Conservation (phyloP, 371 early-diverging fungal species). For the Rhizomucor miehei region DNA sequence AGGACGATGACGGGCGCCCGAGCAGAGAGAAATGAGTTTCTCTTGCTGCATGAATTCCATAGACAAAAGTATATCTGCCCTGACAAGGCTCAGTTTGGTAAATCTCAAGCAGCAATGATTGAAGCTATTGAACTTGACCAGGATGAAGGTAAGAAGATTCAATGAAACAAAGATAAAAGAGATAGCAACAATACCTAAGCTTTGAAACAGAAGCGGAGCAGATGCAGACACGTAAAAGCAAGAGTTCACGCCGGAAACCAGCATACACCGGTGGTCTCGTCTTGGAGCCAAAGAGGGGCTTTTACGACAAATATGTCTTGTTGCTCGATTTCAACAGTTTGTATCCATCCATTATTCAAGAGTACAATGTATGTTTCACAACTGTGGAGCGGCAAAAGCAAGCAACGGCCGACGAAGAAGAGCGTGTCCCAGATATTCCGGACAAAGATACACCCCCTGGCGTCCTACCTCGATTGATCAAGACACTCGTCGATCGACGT, state of each 20-base stretch:
- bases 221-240: slow-evolving; percentile 34
- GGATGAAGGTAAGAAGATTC: slow-evolving; percentile 35
- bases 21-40: slow-evolving; percentile 98
- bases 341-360: slow-evolving; percentile 99
- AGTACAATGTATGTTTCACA: slow-evolving; percentile 99
- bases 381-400: slow-evolving; percentile 74
- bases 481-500: slow-evolving; percentile 90
- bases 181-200: background rate
- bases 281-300: slow-evolving; percentile 96
- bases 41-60: slow-evolving; percentile 97
- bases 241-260: slow-evolving; percentile 70
- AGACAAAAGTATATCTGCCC: slow-evolving; percentile 89
- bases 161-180: background rate
- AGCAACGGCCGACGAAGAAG: slow-evolving; percentile 26
- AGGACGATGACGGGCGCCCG: slow-evolving; percentile 92
- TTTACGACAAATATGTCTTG: slow-evolving; percentile 96
- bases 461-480: slow-evolving; percentile 89
- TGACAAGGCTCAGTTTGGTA: slow-evolving; percentile 60
- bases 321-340: slow-evolving; percentile 99
- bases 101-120: slow-evolving; percentile 22
- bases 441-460: slow-evolving; percentile 66
- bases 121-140: slow-evolving; percentile 50
- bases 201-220: slow-evolving; percentile 30
- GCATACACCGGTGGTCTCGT: slow-evolving; percentile 99
- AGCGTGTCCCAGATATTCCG: slow-evolving; percentile 79